Evolutionary conservation across 2,329 filamentous ascomycete genomes (phyloP), one percentile per base, ranked within the genome.

Genomic region (Stachybotrys echinatus): DNA sequence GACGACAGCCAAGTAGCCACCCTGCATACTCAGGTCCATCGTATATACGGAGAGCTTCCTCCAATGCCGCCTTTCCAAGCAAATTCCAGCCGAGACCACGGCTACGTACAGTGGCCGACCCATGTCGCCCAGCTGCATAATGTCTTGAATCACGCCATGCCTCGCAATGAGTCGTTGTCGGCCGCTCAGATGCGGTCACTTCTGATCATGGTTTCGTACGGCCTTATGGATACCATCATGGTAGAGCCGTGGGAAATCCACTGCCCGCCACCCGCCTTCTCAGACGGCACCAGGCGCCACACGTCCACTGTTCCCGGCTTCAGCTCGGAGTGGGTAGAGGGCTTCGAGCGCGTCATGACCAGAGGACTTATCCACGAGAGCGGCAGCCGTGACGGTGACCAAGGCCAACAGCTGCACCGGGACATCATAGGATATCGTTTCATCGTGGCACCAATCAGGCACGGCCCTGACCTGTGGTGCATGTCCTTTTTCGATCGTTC

Each of bases 401-500:
- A 49, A 47, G 42, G 42, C 43, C 21, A 47, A 39, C 18, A 50
- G 54, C 5, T 59, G 49, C 40, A 42, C 42, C 42, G 21, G 18
- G 19, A 21, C 14, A 23, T 45, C n/a, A 22, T 23, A n/a, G 42
- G 42, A 7, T 23, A 23, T n/a, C 42, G 42, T 12, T 45, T 21
- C 19, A 22, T 58, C 12, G 51, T 58, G 3, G 54, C 50, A n/a
- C 55, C 57, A 18, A 38, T 59, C 23, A 27, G 44, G 39, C 50
- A 52, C 19, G 48, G 40, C 17, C 18, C 37, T 6, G n/a, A 18
- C 23, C 50, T 55, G 27, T 58, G 56, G 58, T 50, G 45, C 47
- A 58, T 60, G 54, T 56, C 54, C 47, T 48, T 60, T 31, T 60
- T 58, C 34, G 58, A 60, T 47, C 56, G 58, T 12, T 6, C 42